Evolutionary conservation across 768 basidiomycete species (phyloP).

Genomic region (Pilatotrama ljubarskyi): DNA sequence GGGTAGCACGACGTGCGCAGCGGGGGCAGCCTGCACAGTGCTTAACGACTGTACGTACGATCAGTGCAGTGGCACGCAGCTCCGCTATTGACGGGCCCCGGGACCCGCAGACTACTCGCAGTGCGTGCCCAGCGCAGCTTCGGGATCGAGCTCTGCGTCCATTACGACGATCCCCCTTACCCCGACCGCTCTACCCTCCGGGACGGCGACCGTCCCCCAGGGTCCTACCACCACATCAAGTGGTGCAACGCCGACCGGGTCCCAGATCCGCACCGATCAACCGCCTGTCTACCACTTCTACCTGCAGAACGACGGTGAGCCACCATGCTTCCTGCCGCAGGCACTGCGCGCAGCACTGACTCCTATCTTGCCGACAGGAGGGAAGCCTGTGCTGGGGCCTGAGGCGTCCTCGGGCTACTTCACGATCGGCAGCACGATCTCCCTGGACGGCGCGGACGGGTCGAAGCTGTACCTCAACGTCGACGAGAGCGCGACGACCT

Average conservation of each 20-base stretch:
- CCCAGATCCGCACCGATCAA: conserved; percentile 53
- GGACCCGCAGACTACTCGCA: conserved; percentile 49
- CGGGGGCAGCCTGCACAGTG: conserved; percentile 26
- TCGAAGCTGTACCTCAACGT: conserved; percentile 51
- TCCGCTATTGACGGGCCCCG: conserved; percentile 7
- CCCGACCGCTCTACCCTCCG: conserved; percentile 28
- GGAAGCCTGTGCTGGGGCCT: conserved; percentile 51
- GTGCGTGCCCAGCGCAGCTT: conserved; percentile 43
- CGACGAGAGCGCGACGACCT: conserved; percentile 41
- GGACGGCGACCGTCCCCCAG: conserved; percentile 35
- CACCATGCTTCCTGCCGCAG: background rate
- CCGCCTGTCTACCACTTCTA: conserved; percentile 59
- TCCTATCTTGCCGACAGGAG: conserved; percentile 34
- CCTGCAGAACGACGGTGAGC: conserved; percentile 48
- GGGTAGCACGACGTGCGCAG: conserved; percentile 26
- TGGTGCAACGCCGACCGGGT: conserved; percentile 34
- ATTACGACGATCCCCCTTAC: conserved; percentile 29
- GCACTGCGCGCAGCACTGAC: conserved; percentile 3
- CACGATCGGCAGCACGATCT: conserved; percentile 48
- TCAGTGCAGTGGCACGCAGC: background rate
- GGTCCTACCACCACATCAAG: conserved; percentile 28
- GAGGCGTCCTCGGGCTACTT: conserved; percentile 52
- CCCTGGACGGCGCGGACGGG: conserved; percentile 43
- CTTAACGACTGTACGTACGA: conserved; percentile 26
- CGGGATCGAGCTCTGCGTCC: conserved; percentile 16